Percentiles rank a stretch among this genome's conserved stretches.
Evolutionary conservation across 768 basidiomycete genomes (phyloP).

Genomic region (Xanthoconium purpureum): DNA sequence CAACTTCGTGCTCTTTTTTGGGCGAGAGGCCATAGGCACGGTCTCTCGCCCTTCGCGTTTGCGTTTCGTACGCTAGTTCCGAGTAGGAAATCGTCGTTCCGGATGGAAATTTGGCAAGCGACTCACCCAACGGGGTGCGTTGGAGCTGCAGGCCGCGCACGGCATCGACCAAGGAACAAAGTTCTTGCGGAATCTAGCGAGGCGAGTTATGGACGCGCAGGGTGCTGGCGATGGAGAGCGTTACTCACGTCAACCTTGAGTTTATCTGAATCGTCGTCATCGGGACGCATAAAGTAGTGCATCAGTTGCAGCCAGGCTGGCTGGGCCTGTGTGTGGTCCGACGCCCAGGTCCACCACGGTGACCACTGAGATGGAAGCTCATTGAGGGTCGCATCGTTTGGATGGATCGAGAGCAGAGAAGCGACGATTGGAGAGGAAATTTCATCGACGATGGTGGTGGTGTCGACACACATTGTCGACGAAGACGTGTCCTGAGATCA

Average conservation of each 20-base stretch:
- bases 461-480: neutral
- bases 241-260: constrained; percentile 15
- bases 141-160: constrained; percentile 27
- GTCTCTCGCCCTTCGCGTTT: neutral
- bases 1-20: constrained; percentile 73
- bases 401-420: constrained; percentile 44
- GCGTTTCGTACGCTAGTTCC: constrained; percentile 7
- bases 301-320: constrained; percentile 29
- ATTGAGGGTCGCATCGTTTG: constrained; percentile 40
- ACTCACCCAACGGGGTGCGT: constrained; percentile 20
- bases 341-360: constrained; percentile 40
- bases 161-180: constrained; percentile 20
- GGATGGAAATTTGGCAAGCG: neutral
- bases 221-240: neutral
- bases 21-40: constrained; percentile 58
- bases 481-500: neutral
- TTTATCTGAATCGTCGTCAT: neutral
- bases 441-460: constrained; percentile 12
- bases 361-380: constrained; percentile 26
- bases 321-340: neutral
- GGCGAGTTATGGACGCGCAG: neutral
- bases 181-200: constrained; percentile 23
- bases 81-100: neutral
- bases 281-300: constrained; percentile 19
- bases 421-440: constrained; percentile 24